These are phyloP conservation scores for Pythium chondricola DNA, from an alignment of 352 stramenopile genomes.

Conservation along the genomic window DNA sequence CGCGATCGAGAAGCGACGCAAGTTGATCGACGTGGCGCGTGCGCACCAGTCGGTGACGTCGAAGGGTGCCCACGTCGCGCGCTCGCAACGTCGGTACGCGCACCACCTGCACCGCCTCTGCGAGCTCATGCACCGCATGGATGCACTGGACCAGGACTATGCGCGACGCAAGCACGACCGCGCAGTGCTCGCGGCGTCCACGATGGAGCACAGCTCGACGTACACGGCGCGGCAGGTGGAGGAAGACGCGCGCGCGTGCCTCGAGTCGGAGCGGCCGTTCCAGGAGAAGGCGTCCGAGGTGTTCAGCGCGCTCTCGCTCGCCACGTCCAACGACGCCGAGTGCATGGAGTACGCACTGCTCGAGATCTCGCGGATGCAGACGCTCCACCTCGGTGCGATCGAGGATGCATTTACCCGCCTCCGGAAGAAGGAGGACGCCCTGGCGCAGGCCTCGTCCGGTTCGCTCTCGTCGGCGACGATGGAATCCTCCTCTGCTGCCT, in stretches of 20 bases:
- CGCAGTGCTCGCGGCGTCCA: constrained; percentile 18
- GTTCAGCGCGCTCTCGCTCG: constrained; percentile 64
- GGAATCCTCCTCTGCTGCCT: constrained; percentile 8
- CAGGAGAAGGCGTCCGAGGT: constrained; percentile 62
- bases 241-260: constrained; percentile 36
- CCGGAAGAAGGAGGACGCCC: constrained; percentile 35
- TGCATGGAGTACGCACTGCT: constrained; percentile 79
- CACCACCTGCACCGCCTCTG: constrained; percentile 66
- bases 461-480: constrained; percentile 8
- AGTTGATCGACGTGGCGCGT: constrained; percentile 61
- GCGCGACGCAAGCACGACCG: constrained; percentile 28
- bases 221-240: constrained; percentile 31
- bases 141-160: constrained; percentile 53
- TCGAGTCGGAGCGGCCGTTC: constrained; percentile 58
- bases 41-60: constrained; percentile 52
- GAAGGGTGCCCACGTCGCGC: constrained; percentile 61
- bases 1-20: constrained; percentile 41
- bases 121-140: constrained; percentile 68
- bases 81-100: constrained; percentile 50
- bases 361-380: constrained; percentile 79
- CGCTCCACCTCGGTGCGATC: constrained; percentile 62
- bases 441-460: neutral
- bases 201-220: constrained; percentile 25
- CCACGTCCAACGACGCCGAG: constrained; percentile 66
- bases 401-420: constrained; percentile 68